Conservation (phyloP, 192 early-diverging fungal genomes). For the Dispira parvispora region DNA sequence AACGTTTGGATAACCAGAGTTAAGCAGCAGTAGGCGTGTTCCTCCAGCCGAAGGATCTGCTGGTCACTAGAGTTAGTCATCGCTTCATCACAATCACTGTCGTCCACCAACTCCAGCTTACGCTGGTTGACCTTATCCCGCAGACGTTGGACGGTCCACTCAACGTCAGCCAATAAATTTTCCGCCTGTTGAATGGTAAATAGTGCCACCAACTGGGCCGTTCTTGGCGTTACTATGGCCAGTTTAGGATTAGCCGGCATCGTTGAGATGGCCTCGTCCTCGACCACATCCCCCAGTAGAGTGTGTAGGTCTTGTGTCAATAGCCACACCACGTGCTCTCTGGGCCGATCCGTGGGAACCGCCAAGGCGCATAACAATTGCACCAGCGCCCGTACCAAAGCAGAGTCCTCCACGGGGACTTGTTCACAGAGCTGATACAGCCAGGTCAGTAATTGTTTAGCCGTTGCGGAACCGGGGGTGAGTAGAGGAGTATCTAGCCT, state of each 20-base stretch:
- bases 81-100: too few relatives aligned
- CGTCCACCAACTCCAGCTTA: constrained; percentile 25
- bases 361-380: not conserved
- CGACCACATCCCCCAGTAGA: not conserved
- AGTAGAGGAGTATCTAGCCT: not conserved
- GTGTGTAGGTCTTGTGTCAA: constrained; percentile 1
- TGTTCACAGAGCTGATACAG: not conserved
- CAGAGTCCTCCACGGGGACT: constrained; percentile 2
- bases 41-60: too few relatives aligned
- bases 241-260: not conserved
- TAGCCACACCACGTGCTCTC: not conserved
- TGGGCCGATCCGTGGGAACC: too few relatives aligned
- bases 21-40: too few relatives aligned
- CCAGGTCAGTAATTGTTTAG: not conserved
- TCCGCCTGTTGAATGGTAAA: not conserved
- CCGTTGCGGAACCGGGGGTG: not conserved
- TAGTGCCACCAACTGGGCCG: not conserved
- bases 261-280: not conserved
- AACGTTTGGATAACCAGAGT: constrained; percentile 21
- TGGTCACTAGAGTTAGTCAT: too few relatives aligned
- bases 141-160: constrained; percentile 2
- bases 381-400: constrained; percentile 3
- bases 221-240: constrained; percentile 1
- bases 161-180: not conserved
- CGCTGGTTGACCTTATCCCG: constrained; percentile 12